Conservation (phyloP, 2,329 filamentous ascomycete genomes). For the Nemania abortiva region DNA sequence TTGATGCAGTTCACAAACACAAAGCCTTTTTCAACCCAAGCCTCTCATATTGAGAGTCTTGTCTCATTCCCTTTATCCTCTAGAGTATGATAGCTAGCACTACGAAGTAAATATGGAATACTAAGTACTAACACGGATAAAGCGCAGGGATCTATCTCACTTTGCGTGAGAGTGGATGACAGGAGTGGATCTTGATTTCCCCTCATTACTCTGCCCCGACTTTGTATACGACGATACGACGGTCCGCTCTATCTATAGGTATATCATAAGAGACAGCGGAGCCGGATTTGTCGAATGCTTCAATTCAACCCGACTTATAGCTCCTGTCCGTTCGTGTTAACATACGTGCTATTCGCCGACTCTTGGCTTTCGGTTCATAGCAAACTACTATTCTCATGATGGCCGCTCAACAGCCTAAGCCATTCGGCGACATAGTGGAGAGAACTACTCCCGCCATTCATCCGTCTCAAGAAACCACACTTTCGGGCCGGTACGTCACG, state of each 20-base stretch:
- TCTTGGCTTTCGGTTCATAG: background rate
- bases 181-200: background rate
- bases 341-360: background rate
- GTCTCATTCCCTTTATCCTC: no score
- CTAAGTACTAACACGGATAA: background rate
- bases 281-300: background rate
- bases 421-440: background rate
- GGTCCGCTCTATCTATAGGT: background rate
- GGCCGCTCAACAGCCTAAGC: background rate
- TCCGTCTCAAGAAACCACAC: background rate
- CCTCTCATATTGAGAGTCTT: no score
- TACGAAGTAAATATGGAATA: no score
- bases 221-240: background rate
- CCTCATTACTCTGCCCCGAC: background rate
- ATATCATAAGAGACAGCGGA: background rate
- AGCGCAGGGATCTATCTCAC: background rate
- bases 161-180: background rate
- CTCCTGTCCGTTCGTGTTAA: background rate
- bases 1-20: no score
- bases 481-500: background rate
- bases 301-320: background rate
- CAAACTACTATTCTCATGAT: background rate
- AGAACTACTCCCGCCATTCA: background rate
- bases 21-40: no score
- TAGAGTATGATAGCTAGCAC: no score